A percentile compares a stretch with the other conserved stretches of the same genome.
Conservation (phyloP, 345 rosid species). For the Ceriops zippeliana region DNA sequence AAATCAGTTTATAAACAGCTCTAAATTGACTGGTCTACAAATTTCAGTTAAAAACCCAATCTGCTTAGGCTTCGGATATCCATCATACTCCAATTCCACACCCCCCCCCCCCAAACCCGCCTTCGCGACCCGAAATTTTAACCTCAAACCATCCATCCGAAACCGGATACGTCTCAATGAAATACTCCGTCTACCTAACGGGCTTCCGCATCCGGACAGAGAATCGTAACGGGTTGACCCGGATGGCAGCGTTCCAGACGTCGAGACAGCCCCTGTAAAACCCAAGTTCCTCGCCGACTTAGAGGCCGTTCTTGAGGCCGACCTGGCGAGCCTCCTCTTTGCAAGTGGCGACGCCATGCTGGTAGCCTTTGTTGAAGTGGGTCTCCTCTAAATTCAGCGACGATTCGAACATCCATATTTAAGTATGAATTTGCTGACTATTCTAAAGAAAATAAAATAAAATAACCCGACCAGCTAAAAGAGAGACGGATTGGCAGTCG, state of each 20-base stretch:
- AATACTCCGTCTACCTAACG: constrained; percentile 50
- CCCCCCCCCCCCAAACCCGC: constrained; percentile 43
- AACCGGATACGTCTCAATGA: constrained; percentile 52
- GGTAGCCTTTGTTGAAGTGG: constrained; percentile 46
- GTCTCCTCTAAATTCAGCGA: constrained; percentile 55
- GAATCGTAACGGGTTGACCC: constrained; percentile 42
- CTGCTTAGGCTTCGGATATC: constrained; percentile 51
- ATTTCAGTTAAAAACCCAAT: constrained; percentile 15
- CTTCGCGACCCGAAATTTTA: constrained; percentile 62
- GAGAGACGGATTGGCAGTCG: too few species aligned
- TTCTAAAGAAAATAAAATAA: too few species aligned
- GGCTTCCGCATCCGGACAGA: constrained; percentile 53
- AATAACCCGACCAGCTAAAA: too few species aligned
- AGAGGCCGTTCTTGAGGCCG: constrained; percentile 65
- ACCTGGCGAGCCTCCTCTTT: constrained; percentile 56
- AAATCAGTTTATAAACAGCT: not conserved
- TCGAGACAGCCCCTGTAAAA: constrained; percentile 74
- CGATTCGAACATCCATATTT: constrained; percentile 37
- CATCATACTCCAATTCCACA: constrained; percentile 54
- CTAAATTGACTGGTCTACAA: not conserved
- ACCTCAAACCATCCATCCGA: constrained; percentile 52
- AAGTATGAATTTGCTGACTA: too few species aligned
- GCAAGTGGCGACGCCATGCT: constrained; percentile 50
- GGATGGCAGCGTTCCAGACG: constrained; percentile 58
- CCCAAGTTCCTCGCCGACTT: constrained; percentile 73